A percentile compares a stretch with the other conserved stretches of the same genome.
Conservation (phyloP, 805 yeast species). For the Komagataella pastoris region DNA sequence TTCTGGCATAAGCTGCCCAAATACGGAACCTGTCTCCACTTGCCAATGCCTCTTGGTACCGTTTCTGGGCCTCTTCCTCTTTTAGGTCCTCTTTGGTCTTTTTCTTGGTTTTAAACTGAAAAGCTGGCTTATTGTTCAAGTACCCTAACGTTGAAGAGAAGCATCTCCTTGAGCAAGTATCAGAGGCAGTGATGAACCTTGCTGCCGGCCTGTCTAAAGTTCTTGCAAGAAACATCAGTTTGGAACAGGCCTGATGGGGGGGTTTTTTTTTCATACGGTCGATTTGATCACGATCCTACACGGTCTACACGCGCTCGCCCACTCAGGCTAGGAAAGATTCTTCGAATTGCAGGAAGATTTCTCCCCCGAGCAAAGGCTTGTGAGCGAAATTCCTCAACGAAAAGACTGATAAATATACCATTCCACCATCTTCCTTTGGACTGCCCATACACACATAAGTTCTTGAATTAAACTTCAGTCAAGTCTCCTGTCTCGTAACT, state of each 20-base stretch:
- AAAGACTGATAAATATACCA: background rate
- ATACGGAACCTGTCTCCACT: conserved; percentile 21
- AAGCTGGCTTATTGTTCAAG: background rate
- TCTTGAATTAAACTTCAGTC: background rate
- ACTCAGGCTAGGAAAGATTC: background rate
- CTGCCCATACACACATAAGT: background rate
- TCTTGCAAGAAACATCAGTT: background rate
- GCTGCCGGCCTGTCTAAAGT: background rate
- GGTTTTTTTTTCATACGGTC: background rate
- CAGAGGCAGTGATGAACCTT: background rate
- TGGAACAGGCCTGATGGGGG: background rate
- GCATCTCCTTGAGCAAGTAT: background rate
- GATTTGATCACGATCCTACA: background rate
- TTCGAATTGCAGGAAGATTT: background rate
- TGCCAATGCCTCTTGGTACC: conserved; percentile 18
- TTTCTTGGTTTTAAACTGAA: background rate
- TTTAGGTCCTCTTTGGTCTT: conserved; percentile 9
- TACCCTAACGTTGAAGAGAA: background rate
- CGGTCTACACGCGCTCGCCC: background rate
- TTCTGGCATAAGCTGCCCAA: conserved; percentile 41
- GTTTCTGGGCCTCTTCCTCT: conserved; percentile 14
- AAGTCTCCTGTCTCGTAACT: background rate
- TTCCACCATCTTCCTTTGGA: background rate
- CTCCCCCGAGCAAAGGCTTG: background rate
- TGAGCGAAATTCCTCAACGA: background rate